A percentile compares a stretch with the other conserved stretches of the same genome.
Conservation (phyloP, 2,329 filamentous ascomycete species). For the Colletotrichum camelliae region DNA sequence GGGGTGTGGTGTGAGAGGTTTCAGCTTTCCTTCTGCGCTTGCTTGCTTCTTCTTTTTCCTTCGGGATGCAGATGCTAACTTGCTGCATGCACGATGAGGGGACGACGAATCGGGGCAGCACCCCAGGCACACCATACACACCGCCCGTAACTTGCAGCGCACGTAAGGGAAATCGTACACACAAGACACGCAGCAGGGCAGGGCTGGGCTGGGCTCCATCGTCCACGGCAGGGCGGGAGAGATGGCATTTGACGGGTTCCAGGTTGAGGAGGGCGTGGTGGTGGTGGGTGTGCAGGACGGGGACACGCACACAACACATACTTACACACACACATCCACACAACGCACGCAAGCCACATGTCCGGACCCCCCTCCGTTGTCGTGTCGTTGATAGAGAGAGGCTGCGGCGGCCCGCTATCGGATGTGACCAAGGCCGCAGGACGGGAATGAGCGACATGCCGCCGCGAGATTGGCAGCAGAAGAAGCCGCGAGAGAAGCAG, state of each 20-base stretch:
- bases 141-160: slow-evolving; percentile 4
- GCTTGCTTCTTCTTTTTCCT: not conserved
- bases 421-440: not conserved
- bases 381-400: not conserved
- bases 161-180: slow-evolving; percentile 10
- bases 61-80: not conserved
- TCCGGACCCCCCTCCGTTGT: not conserved
- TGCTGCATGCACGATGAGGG: slow-evolving; percentile 8
- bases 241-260: not conserved
- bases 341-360: not conserved
- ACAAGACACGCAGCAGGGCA: not conserved
- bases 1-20: not conserved
- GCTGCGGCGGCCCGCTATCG: slow-evolving; percentile 13
- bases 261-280: not conserved
- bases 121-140: not conserved
- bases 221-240: not conserved
- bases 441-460: not conserved
- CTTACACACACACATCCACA: not conserved
- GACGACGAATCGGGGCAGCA: slow-evolving; percentile 10
- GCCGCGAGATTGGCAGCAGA: not conserved
- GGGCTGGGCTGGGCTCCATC: not conserved
- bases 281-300: not conserved
- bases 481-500: not conserved
- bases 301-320: not conserved
- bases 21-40: not conserved